Evolutionary conservation across 306 rosid species (phyloP).

Genomic region (Cyamopsis tetragonoloba): DNA sequence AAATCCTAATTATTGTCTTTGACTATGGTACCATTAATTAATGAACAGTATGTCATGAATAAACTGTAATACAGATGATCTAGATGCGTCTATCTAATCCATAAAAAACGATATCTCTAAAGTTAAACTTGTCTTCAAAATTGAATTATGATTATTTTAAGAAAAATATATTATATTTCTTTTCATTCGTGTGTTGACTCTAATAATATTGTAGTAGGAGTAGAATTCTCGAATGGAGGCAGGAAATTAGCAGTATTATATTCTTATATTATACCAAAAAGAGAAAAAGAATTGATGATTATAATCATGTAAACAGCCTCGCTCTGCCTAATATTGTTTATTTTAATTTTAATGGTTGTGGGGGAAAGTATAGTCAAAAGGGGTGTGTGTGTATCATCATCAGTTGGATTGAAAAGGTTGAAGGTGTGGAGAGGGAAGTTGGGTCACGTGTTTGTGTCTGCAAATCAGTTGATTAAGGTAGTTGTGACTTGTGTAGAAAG

Average conservation of each 20-base stretch:
- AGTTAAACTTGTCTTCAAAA: not conserved
- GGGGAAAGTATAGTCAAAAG: slow-evolving; percentile 3
- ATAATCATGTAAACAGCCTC: slow-evolving; percentile 8
- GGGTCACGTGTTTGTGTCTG: slow-evolving; percentile 82
- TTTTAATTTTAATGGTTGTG: not conserved
- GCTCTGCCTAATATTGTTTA: slow-evolving; percentile 4
- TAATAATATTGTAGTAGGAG: not conserved
- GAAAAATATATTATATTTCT: not conserved
- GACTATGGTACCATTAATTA: not conserved
- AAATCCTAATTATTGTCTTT: not conserved
- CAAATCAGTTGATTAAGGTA: slow-evolving; percentile 46
- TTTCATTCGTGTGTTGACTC: not conserved
- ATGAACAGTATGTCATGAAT: not conserved
- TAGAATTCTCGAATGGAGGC: slow-evolving; percentile 2
- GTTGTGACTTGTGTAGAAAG: slow-evolving; percentile 17
- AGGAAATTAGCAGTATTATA: not conserved
- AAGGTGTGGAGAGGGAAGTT: slow-evolving; percentile 56
- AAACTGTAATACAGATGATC: not conserved
- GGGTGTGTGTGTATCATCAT: not conserved
- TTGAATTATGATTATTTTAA: not conserved
- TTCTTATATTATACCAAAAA: not conserved
- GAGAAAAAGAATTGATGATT: not conserved
- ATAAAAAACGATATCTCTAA: not conserved
- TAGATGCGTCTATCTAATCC: not conserved
- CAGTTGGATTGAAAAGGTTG: slow-evolving; percentile 29